Percentiles rank a stretch among this genome's conserved stretches.
Evolutionary conservation across 169 alveolate species (phyloP).

Genomic region (Perkinsus olseni): DNA sequence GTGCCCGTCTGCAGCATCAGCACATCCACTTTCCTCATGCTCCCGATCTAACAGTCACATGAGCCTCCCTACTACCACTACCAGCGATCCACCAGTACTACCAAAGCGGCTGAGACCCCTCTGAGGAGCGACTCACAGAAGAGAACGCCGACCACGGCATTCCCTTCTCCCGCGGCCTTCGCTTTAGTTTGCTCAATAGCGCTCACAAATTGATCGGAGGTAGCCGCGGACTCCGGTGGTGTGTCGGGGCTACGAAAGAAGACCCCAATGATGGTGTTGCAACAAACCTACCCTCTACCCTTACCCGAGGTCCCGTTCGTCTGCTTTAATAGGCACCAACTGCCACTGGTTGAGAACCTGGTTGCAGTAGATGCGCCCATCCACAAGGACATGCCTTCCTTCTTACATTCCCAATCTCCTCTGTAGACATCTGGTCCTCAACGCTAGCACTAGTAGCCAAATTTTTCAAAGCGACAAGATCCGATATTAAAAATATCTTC

Average conservation of each 20-base stretch:
- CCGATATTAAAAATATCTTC: not conserved
- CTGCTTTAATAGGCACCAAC: not conserved
- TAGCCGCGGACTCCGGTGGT: not conserved
- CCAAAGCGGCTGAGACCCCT: not conserved
- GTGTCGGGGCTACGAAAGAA: not conserved
- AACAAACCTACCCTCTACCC: not conserved
- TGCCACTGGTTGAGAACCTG: not conserved
- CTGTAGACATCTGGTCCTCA: not conserved
- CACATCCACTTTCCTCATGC: not conserved
- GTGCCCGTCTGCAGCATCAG: not conserved
- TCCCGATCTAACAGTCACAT: not conserved
- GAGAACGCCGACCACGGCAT: not conserved
- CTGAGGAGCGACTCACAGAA: not conserved
- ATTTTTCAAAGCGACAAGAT: not conserved
- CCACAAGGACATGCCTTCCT: not conserved
- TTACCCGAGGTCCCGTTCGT: not conserved
- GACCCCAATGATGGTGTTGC: not conserved
- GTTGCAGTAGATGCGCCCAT: not conserved
- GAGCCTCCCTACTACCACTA: not conserved
- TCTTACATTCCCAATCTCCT: not conserved
- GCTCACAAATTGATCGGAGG: not conserved
- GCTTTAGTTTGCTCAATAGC: not conserved
- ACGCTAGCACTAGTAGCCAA: not conserved
- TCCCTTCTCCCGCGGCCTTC: not conserved
- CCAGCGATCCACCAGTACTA: not conserved